These are phyloP conservation scores for Eutrema salsugineum DNA, from an alignment of 441 rosid genomes.

Conservation along the genomic window DNA sequence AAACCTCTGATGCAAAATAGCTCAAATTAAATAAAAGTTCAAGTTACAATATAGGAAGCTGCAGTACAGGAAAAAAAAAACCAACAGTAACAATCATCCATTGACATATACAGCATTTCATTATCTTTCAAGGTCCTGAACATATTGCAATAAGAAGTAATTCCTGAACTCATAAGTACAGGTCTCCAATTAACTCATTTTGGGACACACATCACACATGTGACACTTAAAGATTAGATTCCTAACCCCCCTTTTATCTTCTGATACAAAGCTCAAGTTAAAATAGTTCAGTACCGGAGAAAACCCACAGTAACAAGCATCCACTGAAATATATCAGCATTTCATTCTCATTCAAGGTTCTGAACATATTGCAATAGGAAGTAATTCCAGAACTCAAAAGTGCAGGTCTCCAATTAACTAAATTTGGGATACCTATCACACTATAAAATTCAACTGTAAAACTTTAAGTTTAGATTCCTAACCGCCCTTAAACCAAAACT, in stretches of 20 bases:
- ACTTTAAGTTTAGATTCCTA: not conserved
- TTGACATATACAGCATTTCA: not conserved
- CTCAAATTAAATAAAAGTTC: not conserved
- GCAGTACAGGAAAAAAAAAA: not conserved
- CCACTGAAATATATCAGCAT: not conserved
- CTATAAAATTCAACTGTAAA: not conserved
- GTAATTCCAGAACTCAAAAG: not conserved
- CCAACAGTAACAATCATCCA: no score
- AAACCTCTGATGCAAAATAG: conserved; percentile 58
- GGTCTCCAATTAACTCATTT: not conserved
- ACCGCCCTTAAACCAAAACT: not conserved
- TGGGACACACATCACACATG: not conserved
- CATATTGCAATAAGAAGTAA: not conserved
- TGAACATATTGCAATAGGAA: not conserved
- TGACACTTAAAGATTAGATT: not conserved
- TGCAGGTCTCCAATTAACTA: not conserved
- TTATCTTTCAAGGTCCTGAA: not conserved
- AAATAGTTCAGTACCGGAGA: not conserved
- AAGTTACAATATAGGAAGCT: not conserved
- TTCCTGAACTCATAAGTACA: not conserved
- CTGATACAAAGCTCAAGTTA: no score
- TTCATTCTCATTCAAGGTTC: not conserved
- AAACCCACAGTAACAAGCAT: not conserved
- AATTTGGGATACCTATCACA: not conserved
- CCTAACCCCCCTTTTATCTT: not conserved